These are phyloP conservation scores for Colletotrichum echinochloae DNA, from an alignment of 2,329 filamentous ascomycete species.

Conservation along the genomic window DNA sequence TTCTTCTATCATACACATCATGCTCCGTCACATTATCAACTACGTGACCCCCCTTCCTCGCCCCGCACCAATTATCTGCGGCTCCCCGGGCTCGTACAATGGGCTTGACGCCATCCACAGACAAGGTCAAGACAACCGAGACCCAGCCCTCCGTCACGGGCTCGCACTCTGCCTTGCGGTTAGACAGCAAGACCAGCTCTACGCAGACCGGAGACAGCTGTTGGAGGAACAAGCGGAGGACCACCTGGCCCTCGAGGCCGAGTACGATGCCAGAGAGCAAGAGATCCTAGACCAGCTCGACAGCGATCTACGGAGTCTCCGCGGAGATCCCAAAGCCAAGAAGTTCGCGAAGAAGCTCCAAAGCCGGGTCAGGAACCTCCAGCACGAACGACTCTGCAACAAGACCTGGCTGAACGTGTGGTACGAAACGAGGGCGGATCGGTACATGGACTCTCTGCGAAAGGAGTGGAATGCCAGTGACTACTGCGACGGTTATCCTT, in stretches of 20 bases:
- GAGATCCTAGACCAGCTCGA: background rate
- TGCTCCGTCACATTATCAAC: background rate
- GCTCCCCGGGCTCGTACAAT: background rate
- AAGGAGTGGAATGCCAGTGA: background rate
- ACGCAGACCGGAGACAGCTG: background rate
- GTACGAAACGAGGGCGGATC: background rate
- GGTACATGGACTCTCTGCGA: background rate
- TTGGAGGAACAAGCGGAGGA: background rate
- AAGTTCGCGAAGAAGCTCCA: background rate
- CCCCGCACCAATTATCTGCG: background rate
- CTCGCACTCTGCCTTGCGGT: background rate
- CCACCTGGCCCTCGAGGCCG: background rate
- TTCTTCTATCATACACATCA: background rate
- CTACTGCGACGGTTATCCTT: background rate
- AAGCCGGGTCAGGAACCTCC: background rate
- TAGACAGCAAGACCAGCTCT: background rate
- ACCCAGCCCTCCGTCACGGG: background rate
- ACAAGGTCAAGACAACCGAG: background rate
- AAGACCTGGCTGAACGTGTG: background rate
- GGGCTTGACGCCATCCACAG: slow-evolving; percentile 1
- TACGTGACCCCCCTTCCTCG: background rate
- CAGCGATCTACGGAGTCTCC: background rate
- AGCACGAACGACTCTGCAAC: background rate
- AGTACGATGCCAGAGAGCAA: background rate
- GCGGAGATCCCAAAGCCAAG: background rate